Percentiles rank a stretch among this genome's conserved stretches.
phyloP scores from a whole-genome alignment of 768 basidiomycete species.

The Termitomyces sp. region DNA sequence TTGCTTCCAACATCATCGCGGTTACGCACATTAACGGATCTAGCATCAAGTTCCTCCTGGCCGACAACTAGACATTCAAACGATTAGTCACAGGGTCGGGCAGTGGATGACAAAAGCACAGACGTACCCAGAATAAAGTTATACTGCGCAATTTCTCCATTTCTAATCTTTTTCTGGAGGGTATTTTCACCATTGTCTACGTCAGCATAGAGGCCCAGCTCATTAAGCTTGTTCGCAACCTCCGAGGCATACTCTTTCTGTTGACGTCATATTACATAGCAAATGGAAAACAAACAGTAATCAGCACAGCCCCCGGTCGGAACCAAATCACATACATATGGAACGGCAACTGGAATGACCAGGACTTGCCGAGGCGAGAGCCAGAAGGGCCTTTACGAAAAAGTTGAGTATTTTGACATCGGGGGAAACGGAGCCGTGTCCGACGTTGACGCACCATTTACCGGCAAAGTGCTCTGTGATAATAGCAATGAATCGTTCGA shows the following conservation, averaged over 20 bases:
- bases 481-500: conserved; percentile 96
- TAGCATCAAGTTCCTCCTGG: conserved; percentile 80
- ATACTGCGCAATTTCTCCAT: conserved; percentile 95
- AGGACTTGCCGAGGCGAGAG: conserved; percentile 93
- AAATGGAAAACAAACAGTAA: background rate
- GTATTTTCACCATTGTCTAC: conserved; percentile 92
- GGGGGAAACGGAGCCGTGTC: background rate
- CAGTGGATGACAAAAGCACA: background rate
- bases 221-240: conserved; percentile 61
- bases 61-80: conserved; percentile 69
- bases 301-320: conserved; percentile 12
- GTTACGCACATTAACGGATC: conserved; percentile 93
- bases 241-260: conserved; percentile 90
- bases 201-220: conserved; percentile 79
- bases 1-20: conserved; percentile 91
- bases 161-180: conserved; percentile 93
- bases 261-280: conserved; percentile 7
- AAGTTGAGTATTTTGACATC: background rate
- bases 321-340: conserved; percentile 62
- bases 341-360: conserved; percentile 87
- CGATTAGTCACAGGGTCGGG: background rate
- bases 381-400: conserved; percentile 93
- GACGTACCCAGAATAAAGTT: conserved; percentile 91
- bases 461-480: conserved; percentile 97
- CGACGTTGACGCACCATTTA: conserved; percentile 67